These are phyloP conservation scores for Paecilomyces formosus DNA, from an alignment of 2,329 filamentous ascomycete species.

Conservation along the genomic window DNA sequence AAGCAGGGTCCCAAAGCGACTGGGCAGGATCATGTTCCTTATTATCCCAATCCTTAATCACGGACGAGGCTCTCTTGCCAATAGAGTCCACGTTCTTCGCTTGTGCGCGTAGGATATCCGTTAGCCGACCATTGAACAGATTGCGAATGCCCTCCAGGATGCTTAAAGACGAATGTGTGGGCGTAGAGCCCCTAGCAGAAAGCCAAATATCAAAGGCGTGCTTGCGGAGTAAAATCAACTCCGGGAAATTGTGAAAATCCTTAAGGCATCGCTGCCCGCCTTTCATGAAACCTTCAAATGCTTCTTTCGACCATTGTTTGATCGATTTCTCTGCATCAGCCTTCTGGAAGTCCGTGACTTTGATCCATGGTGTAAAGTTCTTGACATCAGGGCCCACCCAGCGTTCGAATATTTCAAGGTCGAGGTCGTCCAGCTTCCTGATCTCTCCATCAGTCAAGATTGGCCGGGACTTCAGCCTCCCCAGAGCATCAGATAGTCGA, in stretches of 20 bases:
- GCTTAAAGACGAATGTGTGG: constrained; percentile 44
- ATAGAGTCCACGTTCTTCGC: constrained; percentile 59
- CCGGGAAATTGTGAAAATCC: constrained; percentile 57
- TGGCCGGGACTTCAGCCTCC: constrained; percentile 59
- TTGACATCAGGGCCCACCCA: constrained; percentile 80
- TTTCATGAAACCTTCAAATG: constrained; percentile 52
- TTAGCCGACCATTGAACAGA: constrained; percentile 61
- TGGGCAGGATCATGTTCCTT: constrained; percentile 44
- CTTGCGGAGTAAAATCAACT: constrained; percentile 62
- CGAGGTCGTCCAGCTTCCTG: constrained; percentile 58
- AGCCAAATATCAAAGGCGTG: constrained; percentile 70
- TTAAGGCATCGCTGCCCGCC: constrained; percentile 56
- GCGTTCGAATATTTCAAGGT: constrained; percentile 66
- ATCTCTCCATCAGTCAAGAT: constrained; percentile 67
- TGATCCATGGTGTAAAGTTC: constrained; percentile 80
- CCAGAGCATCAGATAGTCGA: constrained; percentile 62
- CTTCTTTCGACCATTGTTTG: constrained; percentile 55
- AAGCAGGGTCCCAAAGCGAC: constrained; percentile 60
- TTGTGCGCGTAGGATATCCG: constrained; percentile 55
- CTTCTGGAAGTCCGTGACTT: constrained; percentile 66
- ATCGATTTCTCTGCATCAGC: constrained; percentile 55
- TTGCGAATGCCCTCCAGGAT: constrained; percentile 63
- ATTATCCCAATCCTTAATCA: constrained; percentile 54
- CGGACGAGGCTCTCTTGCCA: constrained; percentile 55
- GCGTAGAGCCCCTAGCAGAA: constrained; percentile 56